Conservation (phyloP, 164 flowering plant genomes). For the Echeveria elegans region DNA sequence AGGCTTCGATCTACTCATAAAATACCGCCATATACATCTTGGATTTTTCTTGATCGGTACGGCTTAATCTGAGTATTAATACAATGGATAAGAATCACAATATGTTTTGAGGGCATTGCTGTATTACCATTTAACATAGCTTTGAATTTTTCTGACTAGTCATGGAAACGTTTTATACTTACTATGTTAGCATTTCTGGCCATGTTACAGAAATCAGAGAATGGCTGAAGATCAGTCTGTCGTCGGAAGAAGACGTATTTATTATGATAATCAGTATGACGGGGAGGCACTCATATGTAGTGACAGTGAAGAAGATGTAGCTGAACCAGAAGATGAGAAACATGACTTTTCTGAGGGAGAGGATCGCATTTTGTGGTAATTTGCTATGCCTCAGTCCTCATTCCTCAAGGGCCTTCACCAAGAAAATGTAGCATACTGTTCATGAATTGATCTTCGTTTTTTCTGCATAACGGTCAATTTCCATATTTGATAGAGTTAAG, state of each 20-base stretch:
- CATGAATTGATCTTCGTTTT: background rate
- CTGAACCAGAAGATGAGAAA: constrained; percentile 72
- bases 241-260: constrained; percentile 87
- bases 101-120: background rate
- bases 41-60: constrained; percentile 89
- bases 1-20: constrained; percentile 64
- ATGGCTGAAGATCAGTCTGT: constrained; percentile 98
- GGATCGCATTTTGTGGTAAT: constrained; percentile 77
- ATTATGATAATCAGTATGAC: constrained; percentile 73
- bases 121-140: background rate
- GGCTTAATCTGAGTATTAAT: too few relatives aligned
- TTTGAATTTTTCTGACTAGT: background rate
- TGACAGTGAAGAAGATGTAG: constrained; percentile 86
- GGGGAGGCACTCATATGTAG: constrained; percentile 90
- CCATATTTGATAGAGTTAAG: constrained; percentile 1
- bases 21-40: constrained; percentile 84
- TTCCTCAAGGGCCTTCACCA: too few relatives aligned
- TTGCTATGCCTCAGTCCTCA: background rate
- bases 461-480: background rate
- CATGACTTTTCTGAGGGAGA: constrained; percentile 77
- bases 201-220: constrained; percentile 84
- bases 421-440: background rate
- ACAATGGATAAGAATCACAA: too few relatives aligned
- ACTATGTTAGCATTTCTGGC: constrained; percentile 14
- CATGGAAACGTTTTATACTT: constrained; percentile 8